phyloP scores from a whole-genome alignment of 805 yeast genomes.

The Candida chauliodis region DNA sequence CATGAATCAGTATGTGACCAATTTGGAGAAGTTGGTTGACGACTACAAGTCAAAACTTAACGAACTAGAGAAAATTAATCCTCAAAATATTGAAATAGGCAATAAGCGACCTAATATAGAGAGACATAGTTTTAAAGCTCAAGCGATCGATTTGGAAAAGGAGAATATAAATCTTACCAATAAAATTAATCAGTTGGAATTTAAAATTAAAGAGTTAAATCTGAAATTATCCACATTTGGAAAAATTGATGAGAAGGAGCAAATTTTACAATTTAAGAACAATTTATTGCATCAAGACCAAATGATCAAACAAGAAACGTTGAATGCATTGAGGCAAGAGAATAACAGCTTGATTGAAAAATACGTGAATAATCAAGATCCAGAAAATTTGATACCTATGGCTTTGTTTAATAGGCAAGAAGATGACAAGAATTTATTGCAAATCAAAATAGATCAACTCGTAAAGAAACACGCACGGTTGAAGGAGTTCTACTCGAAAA shows the following conservation, averaged over 20 bases:
- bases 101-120: conserved; percentile 11
- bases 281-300: conserved; percentile 67
- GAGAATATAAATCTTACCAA: conserved; percentile 39
- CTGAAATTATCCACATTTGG: conserved; percentile 29
- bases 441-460: conserved; percentile 44
- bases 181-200: conserved; percentile 33
- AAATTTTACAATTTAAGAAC: conserved; percentile 59
- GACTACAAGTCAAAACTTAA: conserved; percentile 53
- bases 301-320: conserved; percentile 48
- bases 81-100: conserved; percentile 16
- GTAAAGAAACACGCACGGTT: conserved; percentile 52
- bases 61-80: conserved; percentile 37
- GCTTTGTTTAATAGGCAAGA: conserved; percentile 61
- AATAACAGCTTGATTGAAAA: conserved; percentile 50
- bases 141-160: conserved; percentile 27
- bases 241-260: conserved; percentile 21
- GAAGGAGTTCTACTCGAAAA: conserved; percentile 55
- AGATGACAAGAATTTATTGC: conserved; percentile 47
- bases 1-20: conserved; percentile 34
- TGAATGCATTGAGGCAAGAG: conserved; percentile 53
- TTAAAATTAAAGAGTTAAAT: conserved; percentile 31
- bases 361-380: conserved; percentile 13
- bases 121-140: conserved; percentile 12
- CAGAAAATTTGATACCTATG: conserved; percentile 46
- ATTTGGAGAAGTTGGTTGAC: conserved; percentile 48